These are phyloP conservation scores for Syncephalis fuscata DNA, from an alignment of 371 early-diverging fungal species.

Conservation along the genomic window DNA sequence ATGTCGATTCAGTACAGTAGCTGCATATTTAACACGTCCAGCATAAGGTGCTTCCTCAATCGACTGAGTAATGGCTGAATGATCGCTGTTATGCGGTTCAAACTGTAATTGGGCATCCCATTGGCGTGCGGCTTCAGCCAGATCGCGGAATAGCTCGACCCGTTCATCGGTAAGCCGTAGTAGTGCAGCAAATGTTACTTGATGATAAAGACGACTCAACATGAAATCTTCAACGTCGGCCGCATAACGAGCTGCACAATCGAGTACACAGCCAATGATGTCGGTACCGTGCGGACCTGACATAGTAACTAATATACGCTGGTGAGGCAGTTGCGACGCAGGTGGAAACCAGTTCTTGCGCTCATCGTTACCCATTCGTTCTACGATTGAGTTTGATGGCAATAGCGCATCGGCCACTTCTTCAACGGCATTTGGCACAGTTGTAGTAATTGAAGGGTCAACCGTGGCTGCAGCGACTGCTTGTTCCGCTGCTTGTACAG, in stretches of 20 bases:
- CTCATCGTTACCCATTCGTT: not conserved
- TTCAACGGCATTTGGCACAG: too few species aligned
- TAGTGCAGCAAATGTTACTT: conserved; percentile 72
- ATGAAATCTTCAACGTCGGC: conserved; percentile 63
- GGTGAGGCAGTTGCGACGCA: conserved; percentile 27
- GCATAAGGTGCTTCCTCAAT: conserved; percentile 74
- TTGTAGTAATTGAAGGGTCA: conserved; percentile 11
- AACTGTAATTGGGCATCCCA: conserved; percentile 72
- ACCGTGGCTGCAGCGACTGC: conserved; percentile 9
- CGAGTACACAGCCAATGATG: conserved; percentile 63
- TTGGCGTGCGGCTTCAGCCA: conserved; percentile 50
- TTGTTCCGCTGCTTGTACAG: not conserved
- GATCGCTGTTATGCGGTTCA: conserved; percentile 21
- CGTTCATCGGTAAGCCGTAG: conserved; percentile 47
- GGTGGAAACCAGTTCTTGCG: conserved; percentile 20
- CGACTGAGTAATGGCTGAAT: conserved; percentile 25
- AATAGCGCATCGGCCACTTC: too few species aligned
- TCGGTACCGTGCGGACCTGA: conserved; percentile 81
- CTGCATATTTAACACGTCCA: conserved; percentile 58
- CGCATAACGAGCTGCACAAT: conserved; percentile 46
- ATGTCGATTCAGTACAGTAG: conserved; percentile 63
- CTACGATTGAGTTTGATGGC: too few species aligned
- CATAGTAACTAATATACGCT: conserved; percentile 47
- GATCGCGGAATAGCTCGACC: conserved; percentile 52
- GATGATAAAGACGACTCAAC: conserved; percentile 69